These are phyloP conservation scores for Didymellaceae sp. DNA, from an alignment of 2,329 filamentous ascomycete genomes.

Conservation along the genomic window DNA sequence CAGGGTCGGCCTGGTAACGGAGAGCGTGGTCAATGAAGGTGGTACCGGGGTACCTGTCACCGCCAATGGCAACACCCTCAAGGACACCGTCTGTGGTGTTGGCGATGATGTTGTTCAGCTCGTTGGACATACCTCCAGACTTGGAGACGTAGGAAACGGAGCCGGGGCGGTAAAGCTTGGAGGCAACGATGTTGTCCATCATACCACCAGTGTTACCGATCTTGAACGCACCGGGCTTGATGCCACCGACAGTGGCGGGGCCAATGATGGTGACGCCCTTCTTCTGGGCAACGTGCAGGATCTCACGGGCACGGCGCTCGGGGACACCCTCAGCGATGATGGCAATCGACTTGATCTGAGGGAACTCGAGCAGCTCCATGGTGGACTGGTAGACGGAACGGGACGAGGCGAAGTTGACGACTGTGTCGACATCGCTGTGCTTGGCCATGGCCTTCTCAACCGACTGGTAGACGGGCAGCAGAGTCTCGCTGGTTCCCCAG, in stretches of 20 bases:
- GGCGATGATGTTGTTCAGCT: slow-evolving; percentile 99
- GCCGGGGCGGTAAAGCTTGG: slow-evolving; percentile 99
- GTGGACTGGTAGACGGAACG: slow-evolving; percentile 98
- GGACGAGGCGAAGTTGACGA: slow-evolving; percentile 99
- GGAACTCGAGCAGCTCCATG: slow-evolving; percentile 96
- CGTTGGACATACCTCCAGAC: slow-evolving; percentile 99
- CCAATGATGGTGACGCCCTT: slow-evolving; percentile 99
- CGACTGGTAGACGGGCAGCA: slow-evolving; percentile 97
- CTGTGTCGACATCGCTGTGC: slow-evolving; percentile 95
- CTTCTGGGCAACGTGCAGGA: slow-evolving; percentile 93
- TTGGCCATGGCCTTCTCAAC: slow-evolving; percentile 92
- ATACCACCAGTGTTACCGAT: slow-evolving; percentile 99
- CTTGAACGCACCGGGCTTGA: slow-evolving; percentile 99
- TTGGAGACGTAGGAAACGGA: slow-evolving; percentile 99
- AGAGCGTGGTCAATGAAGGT: slow-evolving; percentile 99
- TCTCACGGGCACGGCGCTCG: slow-evolving; percentile 96
- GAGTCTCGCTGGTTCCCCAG: slow-evolving; percentile 99
- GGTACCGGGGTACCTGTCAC: slow-evolving; percentile 97
- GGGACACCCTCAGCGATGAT: slow-evolving; percentile 99
- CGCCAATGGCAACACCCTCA: slow-evolving; percentile 98
- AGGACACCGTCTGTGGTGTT: slow-evolving; percentile 97
- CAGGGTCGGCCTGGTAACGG: slow-evolving; percentile 93
- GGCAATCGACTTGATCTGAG: slow-evolving; percentile 97
- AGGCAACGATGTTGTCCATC: slow-evolving; percentile 99
- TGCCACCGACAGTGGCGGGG: slow-evolving; percentile 96